Conservation (phyloP, 768 basidiomycete genomes). For the Termitomyces titanicus region DNA sequence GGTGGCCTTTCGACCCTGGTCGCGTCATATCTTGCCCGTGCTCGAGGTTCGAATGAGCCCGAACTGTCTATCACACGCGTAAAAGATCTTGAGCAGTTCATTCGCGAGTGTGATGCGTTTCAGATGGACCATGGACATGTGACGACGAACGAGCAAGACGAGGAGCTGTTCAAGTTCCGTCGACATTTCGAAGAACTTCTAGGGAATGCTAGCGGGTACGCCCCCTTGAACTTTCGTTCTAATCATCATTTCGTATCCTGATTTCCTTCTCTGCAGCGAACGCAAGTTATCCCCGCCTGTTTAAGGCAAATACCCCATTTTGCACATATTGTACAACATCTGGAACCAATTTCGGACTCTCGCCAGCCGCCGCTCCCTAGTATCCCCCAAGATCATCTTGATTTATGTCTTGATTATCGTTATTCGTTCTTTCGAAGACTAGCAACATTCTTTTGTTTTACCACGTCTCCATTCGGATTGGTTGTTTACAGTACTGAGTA, state of each 20-base stretch:
- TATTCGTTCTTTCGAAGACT: neutral
- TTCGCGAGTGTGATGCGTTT: slow-evolving; percentile 60
- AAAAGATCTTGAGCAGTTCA: slow-evolving; percentile 64
- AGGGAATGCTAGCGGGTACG: slow-evolving; percentile 37
- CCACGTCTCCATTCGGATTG: neutral
- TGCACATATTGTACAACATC: neutral
- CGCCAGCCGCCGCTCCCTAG: neutral
- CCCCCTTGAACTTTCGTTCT: neutral
- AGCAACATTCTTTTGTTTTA: neutral
- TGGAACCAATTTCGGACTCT: neutral
- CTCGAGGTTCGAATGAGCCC: slow-evolving; percentile 71
- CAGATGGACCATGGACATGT: slow-evolving; percentile 53
- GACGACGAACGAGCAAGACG: slow-evolving; percentile 31
- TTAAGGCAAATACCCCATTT: neutral
- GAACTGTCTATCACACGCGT: slow-evolving; percentile 53
- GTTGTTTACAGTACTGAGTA: neutral
- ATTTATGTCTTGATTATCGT: slow-evolving; percentile 1
- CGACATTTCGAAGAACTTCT: slow-evolving; percentile 43
- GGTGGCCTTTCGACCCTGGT: slow-evolving; percentile 67
- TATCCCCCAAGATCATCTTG: neutral
- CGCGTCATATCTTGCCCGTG: slow-evolving; percentile 70
- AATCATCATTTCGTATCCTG: neutral
- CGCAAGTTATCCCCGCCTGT: slow-evolving; percentile 15
- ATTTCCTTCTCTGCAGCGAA: slow-evolving; percentile 8
- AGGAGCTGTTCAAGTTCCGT: slow-evolving; percentile 33